Base-by-base conservation (phyloP, 2,329 filamentous ascomycete genomes). In the Fusarium marasasianum region DNA sequence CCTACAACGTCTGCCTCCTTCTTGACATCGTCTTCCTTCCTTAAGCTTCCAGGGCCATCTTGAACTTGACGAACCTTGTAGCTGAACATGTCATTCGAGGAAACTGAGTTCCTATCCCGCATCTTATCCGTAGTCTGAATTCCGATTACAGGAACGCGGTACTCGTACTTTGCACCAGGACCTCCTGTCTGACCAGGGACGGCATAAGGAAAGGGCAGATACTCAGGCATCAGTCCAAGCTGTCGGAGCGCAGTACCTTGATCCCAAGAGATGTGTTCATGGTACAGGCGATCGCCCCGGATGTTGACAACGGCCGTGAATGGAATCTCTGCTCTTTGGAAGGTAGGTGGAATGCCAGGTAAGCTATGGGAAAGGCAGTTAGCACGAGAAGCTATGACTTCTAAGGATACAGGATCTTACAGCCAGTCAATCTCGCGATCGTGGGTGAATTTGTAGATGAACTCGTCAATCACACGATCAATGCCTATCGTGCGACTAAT, bases 381-480 rank as follows among this genome's bases (percentile, higher is more conserved):
- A 54, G 24, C 5, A 22, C 10, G 3, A 29, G 10, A 9, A 13
- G 10, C 18, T 2, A 13, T 26, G 13, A 9, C 5, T 15, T 24
- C n/a, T 4, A 8, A 6, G 17, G 9, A 3, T 8, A 11, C 3
- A 53, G 1, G 5, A 5, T 10, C 89, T 82, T 81, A 93, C 91
- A 94, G 84, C 92, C 91, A 94, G 78, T 92, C 90, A 8, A 93
- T 83, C 37, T 86, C 83, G 29, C 82, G 85, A 63, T 89, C 85
- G 75, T 94, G 92, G 0, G 91, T 93, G 57, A 92, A 88, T 40
- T 84, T 87, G 78, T 89, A 90, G 37, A 93, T 84, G 69, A 94
- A 93, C 78, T 94, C 92, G 71, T 94, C 92, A 11, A 94, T 87
- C 0, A 95, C 87, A 1, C 93, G 87, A 76, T 95, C 92, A 3